Conservation (phyloP, 2,329 filamentous ascomycete genomes). For the Monilinia polystroma region DNA sequence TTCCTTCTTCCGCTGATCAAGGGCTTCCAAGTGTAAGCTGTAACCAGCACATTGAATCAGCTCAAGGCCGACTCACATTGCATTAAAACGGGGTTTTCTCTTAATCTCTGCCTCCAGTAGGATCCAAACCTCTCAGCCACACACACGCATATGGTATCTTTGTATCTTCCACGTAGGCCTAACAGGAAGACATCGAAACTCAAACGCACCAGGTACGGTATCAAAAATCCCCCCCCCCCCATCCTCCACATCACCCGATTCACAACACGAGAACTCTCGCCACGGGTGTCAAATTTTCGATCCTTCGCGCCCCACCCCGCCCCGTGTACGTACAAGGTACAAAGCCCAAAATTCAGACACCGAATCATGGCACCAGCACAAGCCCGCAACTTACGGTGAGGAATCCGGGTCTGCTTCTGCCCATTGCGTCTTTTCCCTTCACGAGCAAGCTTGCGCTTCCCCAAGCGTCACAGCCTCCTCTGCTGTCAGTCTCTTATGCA, state of each 20-base stretch:
- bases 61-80: background rate
- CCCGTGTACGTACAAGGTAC: background rate
- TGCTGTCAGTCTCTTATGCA: background rate
- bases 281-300: background rate
- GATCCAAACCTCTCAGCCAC: background rate
- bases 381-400: no score
- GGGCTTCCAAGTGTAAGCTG: background rate
- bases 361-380: background rate
- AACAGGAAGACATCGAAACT: background rate
- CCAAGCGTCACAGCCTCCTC: background rate
- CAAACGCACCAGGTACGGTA: background rate
- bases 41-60: background rate
- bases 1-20: background rate
- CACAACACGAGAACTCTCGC: background rate
- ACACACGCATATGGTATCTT: background rate
- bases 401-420: no score
- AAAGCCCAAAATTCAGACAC: background rate
- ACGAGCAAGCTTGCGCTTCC: no score
- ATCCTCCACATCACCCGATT: no score
- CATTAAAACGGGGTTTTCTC: background rate
- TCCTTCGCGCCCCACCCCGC: background rate
- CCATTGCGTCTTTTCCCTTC: background rate
- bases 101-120: no score
- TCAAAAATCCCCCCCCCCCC: background rate
- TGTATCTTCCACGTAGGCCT: background rate